phyloP scores from a whole-genome alignment of 352 stramenopile species.

The Phytophthora tubulina region DNA sequence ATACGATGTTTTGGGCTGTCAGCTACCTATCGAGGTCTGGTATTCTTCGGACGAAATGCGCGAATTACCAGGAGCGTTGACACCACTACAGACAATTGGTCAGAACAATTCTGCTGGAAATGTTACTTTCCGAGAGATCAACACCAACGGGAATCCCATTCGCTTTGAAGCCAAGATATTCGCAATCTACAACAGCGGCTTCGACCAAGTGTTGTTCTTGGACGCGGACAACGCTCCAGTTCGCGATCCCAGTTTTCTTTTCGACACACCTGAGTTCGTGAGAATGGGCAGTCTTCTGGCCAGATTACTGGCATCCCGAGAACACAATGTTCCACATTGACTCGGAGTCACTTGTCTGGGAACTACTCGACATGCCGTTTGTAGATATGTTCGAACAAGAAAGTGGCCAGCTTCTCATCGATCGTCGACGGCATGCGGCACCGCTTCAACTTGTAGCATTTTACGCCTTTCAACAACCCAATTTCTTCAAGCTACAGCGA shows the following conservation, averaged over 20 bases:
- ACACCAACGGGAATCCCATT: slow-evolving; percentile 34
- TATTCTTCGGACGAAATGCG: slow-evolving; percentile 43
- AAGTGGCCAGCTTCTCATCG: slow-evolving; percentile 69
- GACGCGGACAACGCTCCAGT: slow-evolving; percentile 72
- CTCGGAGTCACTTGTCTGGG: slow-evolving; percentile 58
- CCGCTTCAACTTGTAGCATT: slow-evolving; percentile 61
- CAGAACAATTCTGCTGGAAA: slow-evolving; percentile 28
- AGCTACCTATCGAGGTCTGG: slow-evolving; percentile 72
- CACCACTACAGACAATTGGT: slow-evolving; percentile 23
- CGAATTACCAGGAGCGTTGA: slow-evolving; percentile 13
- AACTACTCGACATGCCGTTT: slow-evolving; percentile 60
- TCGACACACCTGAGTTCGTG: slow-evolving; percentile 51
- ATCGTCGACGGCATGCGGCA: slow-evolving; percentile 46
- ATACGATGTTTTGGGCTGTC: slow-evolving; percentile 40
- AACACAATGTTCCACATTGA: slow-evolving; percentile 74
- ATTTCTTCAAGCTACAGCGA: slow-evolving; percentile 58
- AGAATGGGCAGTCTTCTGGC: slow-evolving; percentile 69
- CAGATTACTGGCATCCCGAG: slow-evolving; percentile 70
- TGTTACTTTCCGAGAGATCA: slow-evolving; percentile 43
- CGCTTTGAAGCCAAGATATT: slow-evolving; percentile 58
- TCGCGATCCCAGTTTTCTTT: slow-evolving; percentile 67
- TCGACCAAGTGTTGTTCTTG: slow-evolving; percentile 71
- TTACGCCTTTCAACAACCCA: slow-evolving; percentile 59
- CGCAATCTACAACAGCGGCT: slow-evolving; percentile 62
- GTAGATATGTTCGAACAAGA: slow-evolving; percentile 80